Conservation (phyloP, 78 protist genomes). For the Salpingoeca rosetta region DNA sequence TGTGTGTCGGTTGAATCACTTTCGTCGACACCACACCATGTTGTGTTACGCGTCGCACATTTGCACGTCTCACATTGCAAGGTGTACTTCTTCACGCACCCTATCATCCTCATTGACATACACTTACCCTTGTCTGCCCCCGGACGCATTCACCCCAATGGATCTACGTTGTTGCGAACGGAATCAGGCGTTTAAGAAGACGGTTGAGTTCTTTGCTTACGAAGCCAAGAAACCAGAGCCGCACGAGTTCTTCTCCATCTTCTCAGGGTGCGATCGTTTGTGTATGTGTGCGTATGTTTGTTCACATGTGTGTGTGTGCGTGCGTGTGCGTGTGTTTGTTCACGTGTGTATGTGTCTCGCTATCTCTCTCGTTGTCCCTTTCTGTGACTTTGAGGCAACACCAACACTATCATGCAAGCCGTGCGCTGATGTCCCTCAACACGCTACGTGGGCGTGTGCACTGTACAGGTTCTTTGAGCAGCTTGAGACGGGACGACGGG, state of each 20-base stretch:
- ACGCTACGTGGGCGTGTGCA: too few relatives aligned
- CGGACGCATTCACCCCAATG: background rate
- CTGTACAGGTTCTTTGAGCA: background rate
- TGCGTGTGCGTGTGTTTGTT: too few relatives aligned
- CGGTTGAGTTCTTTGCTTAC: background rate
- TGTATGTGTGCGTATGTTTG: too few relatives aligned
- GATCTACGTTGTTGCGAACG: background rate
- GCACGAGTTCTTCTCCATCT: background rate
- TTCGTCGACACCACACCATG: background rate
- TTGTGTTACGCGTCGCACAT: background rate
- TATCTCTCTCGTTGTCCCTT: too few relatives aligned
- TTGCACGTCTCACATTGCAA: background rate
- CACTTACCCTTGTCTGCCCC: too few relatives aligned
- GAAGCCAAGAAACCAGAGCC: background rate
- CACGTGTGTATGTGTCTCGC: too few relatives aligned
- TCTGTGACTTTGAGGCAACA: too few relatives aligned
- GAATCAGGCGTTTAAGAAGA: background rate
- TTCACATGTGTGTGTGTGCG: too few relatives aligned
- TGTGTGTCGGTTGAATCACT: background rate
- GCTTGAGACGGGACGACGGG: background rate
- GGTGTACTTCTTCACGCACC: background rate
- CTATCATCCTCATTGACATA: background rate
- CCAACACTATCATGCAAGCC: too few relatives aligned
- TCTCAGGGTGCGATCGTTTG: too few relatives aligned
- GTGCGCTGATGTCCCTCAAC: too few relatives aligned